Base-by-base conservation (phyloP, 441 rosid genomes). In the Bruguiera hainesii region DNA sequence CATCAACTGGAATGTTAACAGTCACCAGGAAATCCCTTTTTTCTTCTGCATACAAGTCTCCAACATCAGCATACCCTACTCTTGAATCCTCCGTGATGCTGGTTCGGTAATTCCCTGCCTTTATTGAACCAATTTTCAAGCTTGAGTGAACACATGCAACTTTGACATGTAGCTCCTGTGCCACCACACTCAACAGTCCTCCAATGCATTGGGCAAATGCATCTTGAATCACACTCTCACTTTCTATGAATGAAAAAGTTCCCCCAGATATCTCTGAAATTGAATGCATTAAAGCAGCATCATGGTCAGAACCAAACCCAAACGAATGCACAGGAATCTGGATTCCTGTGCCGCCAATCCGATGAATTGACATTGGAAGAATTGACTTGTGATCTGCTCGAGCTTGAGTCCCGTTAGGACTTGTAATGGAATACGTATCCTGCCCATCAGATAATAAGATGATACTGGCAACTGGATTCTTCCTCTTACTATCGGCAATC, bases 151-250 rank as follows among this genome's bases (percentile, higher is more conserved):
- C 63, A 37, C 81, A 74, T 67, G 82, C 94, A 4, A 84, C 73
- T 63, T 68, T 76, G 63, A 88, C 88, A 59, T 79, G 86, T 62
- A 88, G 69, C 46, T 84, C 91, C 76, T 88, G 90, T 76, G 73
- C 87, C 23, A 86, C 89, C 28, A 88, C 89, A 68, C 94, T 88
- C 72, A 88, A 66, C 29, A 94, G 87, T 37, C 99, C 99, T 63
- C 98, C 99, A 56, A 94, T 91, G 83, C 99, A 94, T 73, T 91
- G 99, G 6, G 99, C 99, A 79, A 91, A 91, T 72, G 99, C 97
- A 69, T 94, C 99, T 61, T 94, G 99, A 60, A 94, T 90, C 67
- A 82, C 89, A 61, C 85, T 78, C 62, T 89, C 99, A 0, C 89
- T 84, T 78, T 94, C 99, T 2, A 94, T 94, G 78, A 94, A 91